phyloP scores from a whole-genome alignment of 75 land plant genomes.

The Cryptomeria japonica region DNA sequence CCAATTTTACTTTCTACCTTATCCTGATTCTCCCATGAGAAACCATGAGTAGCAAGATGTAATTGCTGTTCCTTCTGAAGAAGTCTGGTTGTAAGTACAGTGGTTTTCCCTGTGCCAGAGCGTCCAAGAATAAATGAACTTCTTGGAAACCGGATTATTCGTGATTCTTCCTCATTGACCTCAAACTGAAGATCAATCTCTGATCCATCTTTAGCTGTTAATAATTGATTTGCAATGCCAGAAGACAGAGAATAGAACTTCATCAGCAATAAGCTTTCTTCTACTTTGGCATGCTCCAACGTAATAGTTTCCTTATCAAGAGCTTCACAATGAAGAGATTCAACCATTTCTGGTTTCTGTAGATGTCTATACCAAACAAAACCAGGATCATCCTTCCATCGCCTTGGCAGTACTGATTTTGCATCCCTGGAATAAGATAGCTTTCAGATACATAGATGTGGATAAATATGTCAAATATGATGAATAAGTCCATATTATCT shows the following conservation, averaged over 20 bases:
- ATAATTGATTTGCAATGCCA: conserved; percentile 20
- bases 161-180: conserved; percentile 50
- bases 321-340: background rate
- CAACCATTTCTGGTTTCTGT: background rate
- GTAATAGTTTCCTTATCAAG: conserved; percentile 13
- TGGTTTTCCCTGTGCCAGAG: too few relatives aligned
- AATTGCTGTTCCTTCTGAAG: too few relatives aligned
- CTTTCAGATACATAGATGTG: background rate
- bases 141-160: too few relatives aligned
- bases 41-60: too few relatives aligned
- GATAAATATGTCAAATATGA: background rate
- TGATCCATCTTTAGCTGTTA: conserved; percentile 43
- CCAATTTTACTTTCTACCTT: background rate
- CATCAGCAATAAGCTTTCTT: conserved; percentile 26
- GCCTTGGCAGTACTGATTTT: conserved; percentile 35
- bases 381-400: conserved; percentile 24
- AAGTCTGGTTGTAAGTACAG: too few relatives aligned
- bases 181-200: conserved; percentile 67
- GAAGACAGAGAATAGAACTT: too few relatives aligned
- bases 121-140: too few relatives aligned
- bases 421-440: conserved; percentile 1
- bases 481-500: background rate
- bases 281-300: conserved; percentile 53
- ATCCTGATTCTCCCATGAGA: background rate
- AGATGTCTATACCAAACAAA: background rate